phyloP scores from a whole-genome alignment of 106 monocot genomes.

The Hemerocallis citrina region DNA sequence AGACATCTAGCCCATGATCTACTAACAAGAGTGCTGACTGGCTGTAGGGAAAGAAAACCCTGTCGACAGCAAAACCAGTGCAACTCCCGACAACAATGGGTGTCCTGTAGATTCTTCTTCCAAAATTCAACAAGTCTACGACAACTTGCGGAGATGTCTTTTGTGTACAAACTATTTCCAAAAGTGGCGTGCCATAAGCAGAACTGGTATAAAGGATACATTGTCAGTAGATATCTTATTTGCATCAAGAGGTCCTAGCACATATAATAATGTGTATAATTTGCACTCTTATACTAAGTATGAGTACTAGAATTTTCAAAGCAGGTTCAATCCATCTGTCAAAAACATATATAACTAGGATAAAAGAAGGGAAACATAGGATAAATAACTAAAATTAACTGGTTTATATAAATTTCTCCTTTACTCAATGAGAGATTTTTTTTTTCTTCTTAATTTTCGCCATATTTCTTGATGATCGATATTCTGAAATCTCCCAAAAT shows the following conservation, averaged over 20 bases:
- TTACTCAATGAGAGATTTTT: no score
- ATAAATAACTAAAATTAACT: no score
- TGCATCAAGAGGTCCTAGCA: constrained; percentile 31
- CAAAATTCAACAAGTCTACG: constrained; percentile 83
- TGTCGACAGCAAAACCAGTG: constrained; percentile 96
- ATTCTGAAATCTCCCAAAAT: no score
- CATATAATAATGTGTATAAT: no score
- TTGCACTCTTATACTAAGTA: no score
- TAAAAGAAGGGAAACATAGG: no score
- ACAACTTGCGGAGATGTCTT: constrained; percentile 89
- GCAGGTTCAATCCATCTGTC: no score
- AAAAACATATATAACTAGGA: no score
- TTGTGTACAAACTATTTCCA: constrained; percentile 88
- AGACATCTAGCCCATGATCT: constrained; percentile 84
- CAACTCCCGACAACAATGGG: constrained; percentile 92
- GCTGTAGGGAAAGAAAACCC: constrained; percentile 98
- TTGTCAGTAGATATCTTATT: background rate
- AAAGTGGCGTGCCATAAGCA: constrained; percentile 94
- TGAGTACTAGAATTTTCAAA: no score
- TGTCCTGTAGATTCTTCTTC: constrained; percentile 87
- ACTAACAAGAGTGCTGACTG: constrained; percentile 78
- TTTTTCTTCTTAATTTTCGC: no score
- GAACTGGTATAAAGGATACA: constrained; percentile 44
- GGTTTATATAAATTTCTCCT: no score
- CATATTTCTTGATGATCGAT: no score